Evolutionary conservation across 768 basidiomycete species (phyloP).

Genomic region (Gautieria morchelliformis): DNA sequence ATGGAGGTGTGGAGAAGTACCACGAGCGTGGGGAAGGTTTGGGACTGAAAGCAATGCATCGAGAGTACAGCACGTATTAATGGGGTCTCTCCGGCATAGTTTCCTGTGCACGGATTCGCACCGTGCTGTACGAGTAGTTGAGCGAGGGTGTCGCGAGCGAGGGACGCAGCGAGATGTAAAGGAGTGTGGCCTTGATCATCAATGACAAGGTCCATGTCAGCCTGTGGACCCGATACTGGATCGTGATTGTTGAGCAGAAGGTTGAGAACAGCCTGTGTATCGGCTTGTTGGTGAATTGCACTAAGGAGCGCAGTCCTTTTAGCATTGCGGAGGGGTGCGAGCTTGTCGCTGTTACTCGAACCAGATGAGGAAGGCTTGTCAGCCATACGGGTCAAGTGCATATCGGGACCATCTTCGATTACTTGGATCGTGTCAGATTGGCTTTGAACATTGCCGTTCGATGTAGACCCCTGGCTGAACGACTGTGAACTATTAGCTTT

Average conservation of each 20-base stretch:
- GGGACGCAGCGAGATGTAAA: constrained; percentile 84
- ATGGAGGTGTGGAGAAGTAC: constrained; percentile 61
- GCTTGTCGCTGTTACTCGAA: constrained; percentile 43
- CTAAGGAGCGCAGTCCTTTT: constrained; percentile 56
- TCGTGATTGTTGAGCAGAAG: constrained; percentile 27
- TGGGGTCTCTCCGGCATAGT: constrained; percentile 89
- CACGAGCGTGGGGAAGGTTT: constrained; percentile 63
- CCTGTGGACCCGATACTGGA: constrained; percentile 16
- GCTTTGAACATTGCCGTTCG: constrained; percentile 33
- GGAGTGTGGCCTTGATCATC: constrained; percentile 95
- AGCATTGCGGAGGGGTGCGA: constrained; percentile 36
- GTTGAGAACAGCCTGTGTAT: constrained; percentile 51
- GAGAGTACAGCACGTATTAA: constrained; percentile 87
- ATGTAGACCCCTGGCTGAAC: constrained; percentile 30
- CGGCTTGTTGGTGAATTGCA: constrained; percentile 60
- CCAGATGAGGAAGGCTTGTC: constrained; percentile 42
- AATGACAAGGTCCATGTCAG: constrained; percentile 73
- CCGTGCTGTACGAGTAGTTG: constrained; percentile 64
- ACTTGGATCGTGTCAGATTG: constrained; percentile 11
- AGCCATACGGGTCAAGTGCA: constrained; percentile 50
- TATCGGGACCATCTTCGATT: constrained; percentile 33
- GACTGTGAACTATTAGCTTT: constrained; percentile 40
- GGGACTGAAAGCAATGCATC: constrained; percentile 73
- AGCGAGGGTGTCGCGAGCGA: constrained; percentile 61
- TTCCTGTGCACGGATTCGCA: constrained; percentile 85